A percentile compares a stretch with the other conserved stretches of the same genome.
These are phyloP conservation scores for Aspergillus candidus DNA, from an alignment of 2,329 filamentous ascomycete species.

Conservation along the genomic window DNA sequence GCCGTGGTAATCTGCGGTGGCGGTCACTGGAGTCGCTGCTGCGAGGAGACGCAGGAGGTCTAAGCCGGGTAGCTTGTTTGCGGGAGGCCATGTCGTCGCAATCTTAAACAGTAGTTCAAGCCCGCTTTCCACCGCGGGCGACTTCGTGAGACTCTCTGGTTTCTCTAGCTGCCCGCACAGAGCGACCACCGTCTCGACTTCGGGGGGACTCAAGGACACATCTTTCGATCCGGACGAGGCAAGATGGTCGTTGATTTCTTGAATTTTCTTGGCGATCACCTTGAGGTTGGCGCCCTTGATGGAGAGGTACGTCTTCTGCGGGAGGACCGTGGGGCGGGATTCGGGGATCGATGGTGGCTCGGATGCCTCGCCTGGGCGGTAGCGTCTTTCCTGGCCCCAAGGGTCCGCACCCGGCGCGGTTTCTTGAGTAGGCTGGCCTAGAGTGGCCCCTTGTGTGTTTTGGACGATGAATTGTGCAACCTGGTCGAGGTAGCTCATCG, in stretches of 20 bases:
- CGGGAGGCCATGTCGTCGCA: constrained; percentile 70
- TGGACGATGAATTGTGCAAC: constrained; percentile 87
- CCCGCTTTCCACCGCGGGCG: constrained; percentile 46
- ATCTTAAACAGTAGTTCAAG: constrained; percentile 65
- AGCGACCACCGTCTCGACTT: constrained; percentile 57
- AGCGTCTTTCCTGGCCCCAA: constrained; percentile 70
- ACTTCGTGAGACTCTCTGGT: constrained; percentile 32
- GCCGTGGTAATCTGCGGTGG: constrained; percentile 50
- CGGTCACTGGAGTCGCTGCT: constrained; percentile 59
- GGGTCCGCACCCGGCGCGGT: constrained; percentile 56
- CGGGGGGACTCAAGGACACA: constrained; percentile 64
- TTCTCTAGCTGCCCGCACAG: constrained; percentile 60
- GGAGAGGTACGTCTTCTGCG: constrained; percentile 71
- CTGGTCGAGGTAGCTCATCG: constrained; percentile 80
- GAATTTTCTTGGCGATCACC: constrained; percentile 69
- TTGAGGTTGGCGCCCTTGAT: constrained; percentile 67
- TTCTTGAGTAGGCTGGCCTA: constrained; percentile 57
- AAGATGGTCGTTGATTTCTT: constrained; percentile 63
- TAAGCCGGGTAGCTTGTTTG: constrained; percentile 73
- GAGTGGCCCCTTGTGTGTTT: constrained; percentile 79
- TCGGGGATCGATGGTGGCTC: constrained; percentile 29
- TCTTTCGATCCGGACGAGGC: constrained; percentile 66
- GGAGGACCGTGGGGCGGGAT: constrained; percentile 57
- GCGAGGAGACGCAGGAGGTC: constrained; percentile 83
- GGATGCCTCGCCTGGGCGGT: constrained; percentile 63